These are phyloP conservation scores for Cytauxzoon felis DNA, from an alignment of 169 alveolate genomes.

Conservation along the genomic window DNA sequence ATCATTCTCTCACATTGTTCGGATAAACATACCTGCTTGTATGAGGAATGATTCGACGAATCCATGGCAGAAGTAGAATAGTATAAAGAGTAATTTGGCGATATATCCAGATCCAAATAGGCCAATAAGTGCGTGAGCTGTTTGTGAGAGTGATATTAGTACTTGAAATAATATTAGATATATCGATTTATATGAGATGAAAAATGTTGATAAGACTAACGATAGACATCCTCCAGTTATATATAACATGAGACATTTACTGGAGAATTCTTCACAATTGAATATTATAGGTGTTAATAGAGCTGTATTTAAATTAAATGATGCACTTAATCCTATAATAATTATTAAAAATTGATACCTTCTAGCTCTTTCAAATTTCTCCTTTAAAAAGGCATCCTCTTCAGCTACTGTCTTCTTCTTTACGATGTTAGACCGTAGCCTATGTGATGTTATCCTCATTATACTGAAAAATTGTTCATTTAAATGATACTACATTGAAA, in stretches of 20 bases:
- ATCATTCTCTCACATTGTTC: too few relatives aligned
- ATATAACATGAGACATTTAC: slow-evolving; percentile 1
- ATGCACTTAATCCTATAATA: slow-evolving; percentile 2
- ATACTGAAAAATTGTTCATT: too few relatives aligned
- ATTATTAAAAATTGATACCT: slow-evolving; percentile 1
- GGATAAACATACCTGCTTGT: slow-evolving; percentile 6
- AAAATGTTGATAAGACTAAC: not conserved
- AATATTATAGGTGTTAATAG: slow-evolving; percentile 10
- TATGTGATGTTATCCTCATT: too few relatives aligned
- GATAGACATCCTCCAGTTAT: not conserved
- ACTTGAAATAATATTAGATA: too few relatives aligned
- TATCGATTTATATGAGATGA: too few relatives aligned
- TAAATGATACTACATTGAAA: too few relatives aligned
- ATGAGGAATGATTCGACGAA: not conserved
- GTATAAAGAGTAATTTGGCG: slow-evolving; percentile 12
- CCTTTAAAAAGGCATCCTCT: too few relatives aligned
- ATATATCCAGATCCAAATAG: not conserved
- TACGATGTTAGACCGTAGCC: too few relatives aligned
- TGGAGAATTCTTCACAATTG: slow-evolving; percentile 8
- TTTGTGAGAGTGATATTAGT: slow-evolving; percentile 6
- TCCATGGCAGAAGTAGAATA: slow-evolving; percentile 3
- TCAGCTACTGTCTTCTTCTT: too few relatives aligned
- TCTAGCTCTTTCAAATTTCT: too few relatives aligned
- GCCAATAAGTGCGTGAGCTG: slow-evolving; percentile 5
- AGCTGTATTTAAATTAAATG: slow-evolving; percentile 1